Evolutionary conservation across 805 yeast genomes (phyloP).

Genomic region (Sugiyamaella valdiviana): DNA sequence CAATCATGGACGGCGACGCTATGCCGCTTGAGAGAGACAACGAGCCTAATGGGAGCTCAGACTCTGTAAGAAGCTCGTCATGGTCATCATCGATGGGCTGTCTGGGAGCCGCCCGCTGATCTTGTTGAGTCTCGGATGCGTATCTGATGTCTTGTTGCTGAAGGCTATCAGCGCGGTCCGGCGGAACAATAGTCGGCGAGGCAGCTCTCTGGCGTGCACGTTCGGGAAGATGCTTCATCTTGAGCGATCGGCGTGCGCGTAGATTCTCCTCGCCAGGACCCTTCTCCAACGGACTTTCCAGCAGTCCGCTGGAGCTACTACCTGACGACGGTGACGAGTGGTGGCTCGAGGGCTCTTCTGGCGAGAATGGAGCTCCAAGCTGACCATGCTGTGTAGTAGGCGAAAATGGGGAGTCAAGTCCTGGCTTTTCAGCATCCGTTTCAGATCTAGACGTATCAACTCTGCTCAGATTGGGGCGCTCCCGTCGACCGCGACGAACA

Average conservation of each 20-base stretch:
- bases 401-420: not conserved
- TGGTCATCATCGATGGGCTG: no score
- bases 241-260: not conserved
- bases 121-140: no score
- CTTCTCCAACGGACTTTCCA: not conserved
- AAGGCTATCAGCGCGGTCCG: not conserved
- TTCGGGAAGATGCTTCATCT: not conserved
- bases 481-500: conserved; percentile 9
- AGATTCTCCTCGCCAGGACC: not conserved
- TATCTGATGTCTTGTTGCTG: not conserved
- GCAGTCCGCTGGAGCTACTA: not conserved
- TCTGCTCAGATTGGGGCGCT: not conserved
- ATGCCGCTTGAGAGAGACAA: not conserved
- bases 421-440: not conserved
- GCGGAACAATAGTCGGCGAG: not conserved
- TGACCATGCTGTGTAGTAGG: not conserved
- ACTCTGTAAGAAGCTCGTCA: no score
- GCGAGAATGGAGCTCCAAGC: not conserved
- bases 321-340: not conserved
- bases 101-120: no score
- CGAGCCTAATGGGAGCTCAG: no score
- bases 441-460: not conserved
- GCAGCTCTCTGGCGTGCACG: not conserved
- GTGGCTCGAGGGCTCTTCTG: not conserved
- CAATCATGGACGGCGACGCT: conserved; percentile 4